A percentile compares a stretch with the other conserved stretches of the same genome.
These are phyloP conservation scores for Aspergillus pseudoviridinutans DNA, from an alignment of 2,329 filamentous ascomycete species.

Conservation along the genomic window DNA sequence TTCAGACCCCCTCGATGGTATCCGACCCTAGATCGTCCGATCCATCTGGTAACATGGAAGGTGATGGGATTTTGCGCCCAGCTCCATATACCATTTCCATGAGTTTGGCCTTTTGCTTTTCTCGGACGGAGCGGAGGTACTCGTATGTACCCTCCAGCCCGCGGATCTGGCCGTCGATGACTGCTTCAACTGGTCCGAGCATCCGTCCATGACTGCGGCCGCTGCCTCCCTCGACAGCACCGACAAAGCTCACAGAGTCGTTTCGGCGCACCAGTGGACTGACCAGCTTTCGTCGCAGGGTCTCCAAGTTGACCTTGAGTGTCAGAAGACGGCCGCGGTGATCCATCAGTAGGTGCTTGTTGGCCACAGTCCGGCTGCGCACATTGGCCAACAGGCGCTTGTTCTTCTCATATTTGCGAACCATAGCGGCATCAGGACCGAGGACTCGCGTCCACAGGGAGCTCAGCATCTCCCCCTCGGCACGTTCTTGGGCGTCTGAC, in stretches of 20 bases:
- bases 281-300: conserved; percentile 75
- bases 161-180: conserved; percentile 76
- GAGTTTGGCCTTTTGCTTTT: conserved; percentile 76
- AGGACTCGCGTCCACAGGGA: conserved; percentile 83
- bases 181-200: conserved; percentile 50
- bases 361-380: conserved; percentile 75
- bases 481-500: conserved; percentile 72
- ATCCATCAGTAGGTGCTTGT: conserved; percentile 81
- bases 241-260: conserved; percentile 45
- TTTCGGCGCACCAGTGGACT: conserved; percentile 73
- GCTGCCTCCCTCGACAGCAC: conserved; percentile 22
- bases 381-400: conserved; percentile 73
- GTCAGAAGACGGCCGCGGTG: conserved; percentile 81
- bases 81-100: conserved; percentile 73
- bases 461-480: conserved; percentile 75
- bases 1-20: conserved; percentile 12
- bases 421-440: conserved; percentile 66
- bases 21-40: conserved; percentile 15
- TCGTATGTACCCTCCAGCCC: conserved; percentile 76
- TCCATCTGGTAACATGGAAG: conserved; percentile 21
- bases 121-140: conserved; percentile 70
- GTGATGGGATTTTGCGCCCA: conserved; percentile 27
- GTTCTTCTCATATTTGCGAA: conserved; percentile 93
- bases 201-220: conserved; percentile 48
- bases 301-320: conserved; percentile 82